phyloP scores from a whole-genome alignment of 208 protist genomes.

The Leishmania tarentolae region DNA sequence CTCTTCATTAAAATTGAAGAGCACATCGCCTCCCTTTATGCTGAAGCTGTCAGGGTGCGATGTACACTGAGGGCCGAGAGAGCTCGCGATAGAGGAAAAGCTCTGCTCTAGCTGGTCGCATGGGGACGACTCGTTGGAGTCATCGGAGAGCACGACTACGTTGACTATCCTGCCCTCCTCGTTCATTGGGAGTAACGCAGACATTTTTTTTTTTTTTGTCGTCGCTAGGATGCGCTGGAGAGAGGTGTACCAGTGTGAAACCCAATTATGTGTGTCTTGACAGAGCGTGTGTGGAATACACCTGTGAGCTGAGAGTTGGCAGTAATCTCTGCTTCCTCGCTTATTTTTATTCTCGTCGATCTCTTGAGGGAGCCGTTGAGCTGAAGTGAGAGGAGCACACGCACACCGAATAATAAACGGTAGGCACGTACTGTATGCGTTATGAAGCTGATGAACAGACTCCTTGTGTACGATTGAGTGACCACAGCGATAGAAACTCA shows the following conservation, averaged over 20 bases:
- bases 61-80: constrained; percentile 40
- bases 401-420: neutral
- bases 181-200: neutral
- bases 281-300: neutral
- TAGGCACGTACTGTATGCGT: neutral
- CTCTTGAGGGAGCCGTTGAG: neutral
- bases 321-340: neutral
- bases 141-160: constrained; percentile 27
- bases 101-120: constrained; percentile 32
- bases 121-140: constrained; percentile 29
- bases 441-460: neutral
- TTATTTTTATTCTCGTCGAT: neutral
- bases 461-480: neutral
- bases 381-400: neutral
- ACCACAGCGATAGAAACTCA: neutral
- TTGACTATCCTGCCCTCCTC: constrained; percentile 18
- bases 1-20: constrained; percentile 35
- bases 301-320: neutral
- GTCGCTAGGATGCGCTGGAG: neutral
- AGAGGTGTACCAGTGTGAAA: neutral
- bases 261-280: neutral
- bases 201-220: neutral
- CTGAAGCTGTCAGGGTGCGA: constrained; percentile 14
- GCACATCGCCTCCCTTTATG: constrained; percentile 17
- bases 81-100: constrained; percentile 43